Percentiles rank a stretch among this genome's conserved stretches.
Evolutionary conservation across 2,329 filamentous ascomycete genomes (phyloP).

Genomic region (Trichoderma endophyticum): DNA sequence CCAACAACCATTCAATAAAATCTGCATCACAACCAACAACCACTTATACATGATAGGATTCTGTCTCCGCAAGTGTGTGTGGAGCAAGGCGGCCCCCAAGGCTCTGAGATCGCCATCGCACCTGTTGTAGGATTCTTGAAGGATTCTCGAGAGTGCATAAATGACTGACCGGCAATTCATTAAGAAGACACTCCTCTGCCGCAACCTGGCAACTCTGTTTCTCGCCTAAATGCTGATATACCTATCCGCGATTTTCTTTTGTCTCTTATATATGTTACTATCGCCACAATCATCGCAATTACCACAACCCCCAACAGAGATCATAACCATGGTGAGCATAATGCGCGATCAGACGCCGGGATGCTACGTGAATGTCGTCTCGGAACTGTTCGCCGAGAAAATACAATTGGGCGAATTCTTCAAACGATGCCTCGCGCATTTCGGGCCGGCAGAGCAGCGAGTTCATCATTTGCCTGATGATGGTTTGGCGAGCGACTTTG

Average conservation of each 20-base stretch:
- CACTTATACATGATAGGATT: not conserved
- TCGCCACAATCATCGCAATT: not conserved
- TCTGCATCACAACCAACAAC: not conserved
- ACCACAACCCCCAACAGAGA: not conserved
- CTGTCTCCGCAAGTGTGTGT: not conserved
- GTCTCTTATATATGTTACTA: not conserved
- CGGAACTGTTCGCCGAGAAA: not conserved
- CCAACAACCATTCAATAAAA: not conserved
- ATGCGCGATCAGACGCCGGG: not conserved
- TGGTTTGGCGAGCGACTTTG: not conserved
- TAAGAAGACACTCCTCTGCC: not conserved
- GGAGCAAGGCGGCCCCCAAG: not conserved
- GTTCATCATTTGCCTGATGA: not conserved
- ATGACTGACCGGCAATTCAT: not conserved
- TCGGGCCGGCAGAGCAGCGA: not conserved
- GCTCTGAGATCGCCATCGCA: not conserved
- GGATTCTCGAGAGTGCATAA: not conserved
- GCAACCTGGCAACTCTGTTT: not conserved
- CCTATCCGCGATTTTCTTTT: not conserved
- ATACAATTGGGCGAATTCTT: not conserved
- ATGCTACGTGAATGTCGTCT: not conserved
- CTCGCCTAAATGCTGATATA: not conserved
- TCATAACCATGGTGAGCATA: not conserved
- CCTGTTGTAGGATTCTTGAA: not conserved
- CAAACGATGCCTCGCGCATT: not conserved